Evolutionary conservation across 2,329 filamentous ascomycete species (phyloP).

Genomic region (Huntiella omanensis): DNA sequence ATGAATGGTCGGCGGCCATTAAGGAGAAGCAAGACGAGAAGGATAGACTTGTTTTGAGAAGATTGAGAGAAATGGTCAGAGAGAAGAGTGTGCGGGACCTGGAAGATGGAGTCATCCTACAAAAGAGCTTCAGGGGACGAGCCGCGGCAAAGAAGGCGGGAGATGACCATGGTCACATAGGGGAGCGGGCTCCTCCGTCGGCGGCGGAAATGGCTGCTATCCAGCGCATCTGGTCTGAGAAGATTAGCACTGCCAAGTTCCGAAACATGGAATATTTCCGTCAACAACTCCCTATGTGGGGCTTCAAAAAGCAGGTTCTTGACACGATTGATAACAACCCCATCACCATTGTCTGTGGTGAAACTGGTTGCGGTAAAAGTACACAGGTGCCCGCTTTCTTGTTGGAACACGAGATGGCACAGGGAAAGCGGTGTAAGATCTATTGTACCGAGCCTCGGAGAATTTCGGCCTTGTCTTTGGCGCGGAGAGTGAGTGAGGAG

Average conservation of each 20-base stretch:
- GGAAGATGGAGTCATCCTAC: conserved; percentile 57
- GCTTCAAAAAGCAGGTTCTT: conserved; percentile 61
- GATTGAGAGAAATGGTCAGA: conserved; percentile 51
- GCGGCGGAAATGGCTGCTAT: conserved; percentile 28
- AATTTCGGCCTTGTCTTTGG: conserved; percentile 90
- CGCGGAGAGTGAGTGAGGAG: conserved; percentile 83
- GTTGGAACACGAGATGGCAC: conserved; percentile 67
- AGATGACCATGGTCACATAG: conserved; percentile 26
- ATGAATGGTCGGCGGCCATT: conserved; percentile 52
- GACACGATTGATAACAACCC: conserved; percentile 60
- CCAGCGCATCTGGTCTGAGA: conserved; percentile 40
- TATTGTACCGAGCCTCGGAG: conserved; percentile 90
- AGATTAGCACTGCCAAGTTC: conserved; percentile 40
- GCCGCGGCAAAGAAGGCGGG: conserved; percentile 29
- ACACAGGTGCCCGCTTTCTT: conserved; percentile 94
- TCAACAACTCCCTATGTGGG: conserved; percentile 75
- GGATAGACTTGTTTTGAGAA: conserved; percentile 50
- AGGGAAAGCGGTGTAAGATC: conserved; percentile 70
- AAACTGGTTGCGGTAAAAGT: conserved; percentile 94
- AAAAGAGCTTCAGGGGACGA: conserved; percentile 54
- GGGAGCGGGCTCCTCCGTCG: conserved; percentile 25
- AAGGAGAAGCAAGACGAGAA: conserved; percentile 50
- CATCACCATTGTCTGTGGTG: conserved; percentile 84
- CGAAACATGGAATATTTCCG: conserved; percentile 63
- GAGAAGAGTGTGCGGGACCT: conserved; percentile 49